Evolutionary conservation across 176 grass and related monocot genomes (phyloP), one percentile per base, ranked within the genome.

Genomic region (Triticum timopheevii): DNA sequence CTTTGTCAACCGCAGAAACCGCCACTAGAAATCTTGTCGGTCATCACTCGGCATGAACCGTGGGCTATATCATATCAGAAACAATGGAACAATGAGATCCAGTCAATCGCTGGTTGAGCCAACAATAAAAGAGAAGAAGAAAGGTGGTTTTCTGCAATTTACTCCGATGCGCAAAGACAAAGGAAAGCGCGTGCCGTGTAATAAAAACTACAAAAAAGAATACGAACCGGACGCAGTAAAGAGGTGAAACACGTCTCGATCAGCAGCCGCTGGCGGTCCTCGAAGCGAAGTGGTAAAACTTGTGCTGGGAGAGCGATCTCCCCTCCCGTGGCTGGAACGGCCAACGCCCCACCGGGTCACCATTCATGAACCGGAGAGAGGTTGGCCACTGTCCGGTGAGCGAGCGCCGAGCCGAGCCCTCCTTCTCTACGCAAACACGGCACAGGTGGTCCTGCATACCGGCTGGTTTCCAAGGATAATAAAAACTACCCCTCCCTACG

Each of bases 361-460:
- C 50, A 19, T 54, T 24, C 42, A 82, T 35, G 59, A 63, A 35
- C 30, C 25, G 63, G 63, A 25, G 36, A 15, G 82, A 4, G 87
- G 82, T 28, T 44, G 71, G 70, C 62, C 78, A 69, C 13, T 76
- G 76, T 7, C 69, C 19, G 34, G 77, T 17, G n/a, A 82, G 74
- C 6, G 52, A 27, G 27, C 27, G 27, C 27, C 27, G 27, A 59
- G 67, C 17, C 67, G 20, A 70, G 52, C 12, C 22, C n/a, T 31
- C 59, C 61, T 54, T 44, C 70, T 23, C 23, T 15, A 45, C 13
- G 75, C 45, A 54, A 54, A 54, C 50, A 20, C 44, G 13, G 67
- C 38, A 20, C 10, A 31, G 33, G 80, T 87, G 85, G 89, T 84
- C 89, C 89, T 82, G 40, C 8, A 22, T 59, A 84, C 85, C 42